Base-by-base conservation (phyloP, 805 yeast genomes). In the Pichia heedii region DNA sequence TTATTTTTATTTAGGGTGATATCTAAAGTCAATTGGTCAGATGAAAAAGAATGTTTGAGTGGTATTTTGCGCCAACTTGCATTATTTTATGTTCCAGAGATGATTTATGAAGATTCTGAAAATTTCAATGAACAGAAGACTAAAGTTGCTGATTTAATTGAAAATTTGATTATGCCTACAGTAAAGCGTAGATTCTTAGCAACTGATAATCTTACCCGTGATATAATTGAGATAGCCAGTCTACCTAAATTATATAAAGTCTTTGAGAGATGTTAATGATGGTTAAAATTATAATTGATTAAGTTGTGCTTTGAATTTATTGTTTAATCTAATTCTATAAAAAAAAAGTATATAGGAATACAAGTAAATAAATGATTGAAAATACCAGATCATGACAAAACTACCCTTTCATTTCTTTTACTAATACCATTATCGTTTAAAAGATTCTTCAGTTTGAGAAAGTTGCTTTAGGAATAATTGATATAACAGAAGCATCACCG, bases 211-310 rank as follows among this genome's bases (percentile, higher is more conserved):
- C 52, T 87, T 32, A 50, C 61, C 5, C 56, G 67, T 13, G 80
- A 77, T 44, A 77, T 88, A 4, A 73, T 85, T 5, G 96, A 90
- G 59, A 77, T 93, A 33, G 97, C 98, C 0, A 88, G 81, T 57
- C 62, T 93, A 26, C 97, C 97, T 2, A 95, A 95, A 0, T 66
- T 93, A 44, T 93, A 93, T 62, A 76, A 72, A 54, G 95, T 94
- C 5, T 93, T 93, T 67, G 98, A 93, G 65, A 71, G 98, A 58
- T 93, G 98, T 55, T 84, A 54, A 60, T 15, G 3, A 4, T n/a
- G n/a, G n/a, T n/a, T n/a, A n/a, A n/a, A n/a, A 5, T 12, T 21
- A 11, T n/a, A 12, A 36, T 2, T 6, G 30, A 15, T 7, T 10
- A 2, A 3, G 9, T n/a, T n/a, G n/a, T n/a, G n/a, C n/a, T n/a